Evolutionary conservation across 257 asterid species (phyloP).

Genomic region (Solanum chmielewskii): DNA sequence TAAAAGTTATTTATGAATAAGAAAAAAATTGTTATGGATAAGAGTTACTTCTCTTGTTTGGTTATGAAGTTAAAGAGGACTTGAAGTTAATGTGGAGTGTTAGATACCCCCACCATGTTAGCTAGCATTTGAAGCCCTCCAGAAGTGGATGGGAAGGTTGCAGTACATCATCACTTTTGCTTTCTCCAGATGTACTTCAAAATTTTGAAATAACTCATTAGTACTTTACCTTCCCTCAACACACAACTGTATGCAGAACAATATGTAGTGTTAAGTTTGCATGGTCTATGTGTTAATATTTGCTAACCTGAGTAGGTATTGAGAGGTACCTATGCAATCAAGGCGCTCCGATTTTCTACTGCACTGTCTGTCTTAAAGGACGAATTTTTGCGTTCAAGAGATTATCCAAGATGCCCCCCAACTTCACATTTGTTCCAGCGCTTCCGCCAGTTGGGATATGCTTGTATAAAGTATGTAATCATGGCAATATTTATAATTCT

Average conservation of each 20-base stretch:
- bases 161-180: background rate
- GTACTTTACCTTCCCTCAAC: background rate
- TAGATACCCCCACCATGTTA: background rate
- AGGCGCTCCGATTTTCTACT: slow-evolving; percentile 95
- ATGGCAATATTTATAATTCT: background rate
- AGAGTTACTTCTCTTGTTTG: background rate
- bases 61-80: background rate
- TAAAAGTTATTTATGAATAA: background rate
- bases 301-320: slow-evolving; percentile 46
- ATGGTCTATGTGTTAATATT: slow-evolving; percentile 3
- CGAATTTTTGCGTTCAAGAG: slow-evolving; percentile 93
- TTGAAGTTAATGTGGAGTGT: background rate
- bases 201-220: background rate
- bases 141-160: background rate
- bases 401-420: slow-evolving; percentile 96
- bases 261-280: background rate
- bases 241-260: background rate
- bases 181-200: background rate
- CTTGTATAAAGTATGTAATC: slow-evolving; percentile 68
- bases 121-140: background rate
- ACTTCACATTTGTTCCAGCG: slow-evolving; percentile 96
- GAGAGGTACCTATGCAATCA: slow-evolving; percentile 88
- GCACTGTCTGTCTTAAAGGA: slow-evolving; percentile 93
- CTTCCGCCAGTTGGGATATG: slow-evolving; percentile 96
- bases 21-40: background rate